These are phyloP conservation scores for Pseudotsuga menziesii DNA, from an alignment of 75 land plant genomes.

Conservation along the genomic window DNA sequence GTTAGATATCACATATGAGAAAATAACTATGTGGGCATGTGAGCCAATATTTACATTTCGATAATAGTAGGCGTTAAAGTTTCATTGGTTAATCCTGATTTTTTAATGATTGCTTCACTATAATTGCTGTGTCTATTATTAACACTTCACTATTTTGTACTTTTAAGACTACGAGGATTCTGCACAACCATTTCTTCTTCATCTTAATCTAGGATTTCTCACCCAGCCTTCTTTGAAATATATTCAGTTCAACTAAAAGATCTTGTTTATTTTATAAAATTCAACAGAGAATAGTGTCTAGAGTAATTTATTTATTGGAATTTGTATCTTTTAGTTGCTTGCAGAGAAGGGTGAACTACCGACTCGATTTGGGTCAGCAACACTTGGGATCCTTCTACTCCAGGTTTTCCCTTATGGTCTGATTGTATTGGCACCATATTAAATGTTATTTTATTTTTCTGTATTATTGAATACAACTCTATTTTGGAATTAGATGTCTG, in stretches of 20 bases:
- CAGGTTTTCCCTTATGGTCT: slow-evolving; percentile 33
- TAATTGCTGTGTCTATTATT: neutral
- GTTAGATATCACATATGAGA: too few relatives aligned
- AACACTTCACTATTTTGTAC: neutral
- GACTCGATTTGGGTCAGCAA: slow-evolving; percentile 91
- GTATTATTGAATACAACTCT: slow-evolving; percentile 5
- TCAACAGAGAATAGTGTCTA: neutral
- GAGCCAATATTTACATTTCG: too few relatives aligned
- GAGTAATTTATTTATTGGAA: neutral
- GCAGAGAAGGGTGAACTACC: slow-evolving; percentile 97
- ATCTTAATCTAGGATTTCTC: neutral
- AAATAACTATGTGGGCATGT: too few relatives aligned
- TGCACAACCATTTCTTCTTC: neutral
- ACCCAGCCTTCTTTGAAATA: neutral
- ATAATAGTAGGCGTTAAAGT: too few relatives aligned
- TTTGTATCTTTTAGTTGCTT: slow-evolving; percentile 55
- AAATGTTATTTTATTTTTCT: neutral
- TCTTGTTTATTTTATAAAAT: neutral
- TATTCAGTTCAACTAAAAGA: neutral
- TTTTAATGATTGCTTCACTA: neutral
- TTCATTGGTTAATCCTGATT: neutral
- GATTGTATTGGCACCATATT: neutral
- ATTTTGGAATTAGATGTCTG: slow-evolving; percentile 18
- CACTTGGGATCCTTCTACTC: slow-evolving; percentile 66
- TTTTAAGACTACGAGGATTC: neutral